Base-by-base conservation (phyloP, 805 yeast genomes). In the Helenozyma baotianmanensis region DNA sequence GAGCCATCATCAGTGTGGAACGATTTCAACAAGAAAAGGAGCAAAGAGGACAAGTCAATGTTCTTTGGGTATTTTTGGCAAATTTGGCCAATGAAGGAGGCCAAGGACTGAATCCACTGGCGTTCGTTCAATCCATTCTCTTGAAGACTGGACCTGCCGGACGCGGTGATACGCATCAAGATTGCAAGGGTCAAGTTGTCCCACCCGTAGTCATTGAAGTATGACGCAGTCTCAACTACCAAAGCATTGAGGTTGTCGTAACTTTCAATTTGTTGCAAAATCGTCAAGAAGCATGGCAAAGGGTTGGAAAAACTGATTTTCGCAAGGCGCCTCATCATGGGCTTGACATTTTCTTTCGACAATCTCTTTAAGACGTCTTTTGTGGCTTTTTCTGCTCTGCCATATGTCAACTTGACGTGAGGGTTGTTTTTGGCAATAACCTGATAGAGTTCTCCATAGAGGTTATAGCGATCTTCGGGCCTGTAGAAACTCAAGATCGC, bases 211-310 rank as follows among this genome's bases (percentile, higher is more conserved):
- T 62, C 71, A 31, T 80, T 81, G 53, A 87, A 86, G 50, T 76
- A 81, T 25, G 77, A 64, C 0, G 96, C 87, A 6, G 92, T 76
- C 29, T 81, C 81, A 8, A 86, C 88, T 6, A 90, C 78, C 36
- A 90, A 65, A 23, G 42, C 78, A 27, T 81, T 82, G 42, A 90
- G 72, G 51, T 90, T 90, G 51, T 83, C 95, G 53, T 90, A 90
- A 62, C 92, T 86, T 56, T 90, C 97, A 42, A 90, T 77, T 51
- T 87, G 96, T 28, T 77, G 76, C 9, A 89, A 67, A 28, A 85
- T 70, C 0, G 84, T 80, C 14, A 74, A 60, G 27, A 89, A 74
- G 10, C 88, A 76, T 2, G 94, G 82, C 13, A 88, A 53, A 2
- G 97, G 97, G 53, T 86, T 86, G 1, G 82, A 60, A 38, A 76